Percentiles rank a stretch among this genome's conserved stretches.
These are phyloP conservation scores for Pseudocercospora musae DNA, from an alignment of 2,329 filamentous ascomycete genomes.

Conservation along the genomic window DNA sequence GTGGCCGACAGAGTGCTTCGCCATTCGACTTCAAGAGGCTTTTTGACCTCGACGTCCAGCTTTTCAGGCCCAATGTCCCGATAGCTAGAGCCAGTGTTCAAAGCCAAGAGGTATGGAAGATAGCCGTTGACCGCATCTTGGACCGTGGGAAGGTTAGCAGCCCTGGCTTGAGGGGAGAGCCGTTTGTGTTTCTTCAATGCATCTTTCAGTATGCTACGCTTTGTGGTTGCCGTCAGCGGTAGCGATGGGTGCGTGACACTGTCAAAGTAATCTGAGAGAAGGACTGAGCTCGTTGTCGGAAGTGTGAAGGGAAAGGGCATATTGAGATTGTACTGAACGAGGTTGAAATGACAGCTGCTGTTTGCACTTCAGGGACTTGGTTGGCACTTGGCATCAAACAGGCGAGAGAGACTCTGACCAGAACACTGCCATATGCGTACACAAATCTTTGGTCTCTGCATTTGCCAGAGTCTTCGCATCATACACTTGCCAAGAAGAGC, in stretches of 20 bases:
- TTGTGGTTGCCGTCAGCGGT: conserved; percentile 74
- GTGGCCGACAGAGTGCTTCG: conserved; percentile 70
- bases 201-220: conserved; percentile 78
- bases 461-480: too few relatives aligned
- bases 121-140: conserved; percentile 70
- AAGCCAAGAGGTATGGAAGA: conserved; percentile 75
- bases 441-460: background rate
- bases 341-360: too few relatives aligned
- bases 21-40: conserved; percentile 72
- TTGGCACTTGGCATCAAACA: too few relatives aligned
- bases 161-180: conserved; percentile 67
- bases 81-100: conserved; percentile 65
- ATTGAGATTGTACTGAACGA: background rate
- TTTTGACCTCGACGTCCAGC: conserved; percentile 65
- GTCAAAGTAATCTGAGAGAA: conserved; percentile 72
- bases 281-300: conserved; percentile 84
- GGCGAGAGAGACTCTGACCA: too few relatives aligned
- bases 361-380: too few relatives aligned
- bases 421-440: background rate
- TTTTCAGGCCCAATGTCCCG: conserved; percentile 54
- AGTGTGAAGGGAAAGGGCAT: conserved; percentile 92
- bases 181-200: conserved; percentile 86
- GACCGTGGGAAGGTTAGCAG: conserved; percentile 67
- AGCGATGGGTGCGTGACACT: conserved; percentile 87
- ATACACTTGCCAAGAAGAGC: background rate